These are phyloP conservation scores for Leishmania major DNA, from an alignment of 208 protist genomes.

Conservation along the genomic window DNA sequence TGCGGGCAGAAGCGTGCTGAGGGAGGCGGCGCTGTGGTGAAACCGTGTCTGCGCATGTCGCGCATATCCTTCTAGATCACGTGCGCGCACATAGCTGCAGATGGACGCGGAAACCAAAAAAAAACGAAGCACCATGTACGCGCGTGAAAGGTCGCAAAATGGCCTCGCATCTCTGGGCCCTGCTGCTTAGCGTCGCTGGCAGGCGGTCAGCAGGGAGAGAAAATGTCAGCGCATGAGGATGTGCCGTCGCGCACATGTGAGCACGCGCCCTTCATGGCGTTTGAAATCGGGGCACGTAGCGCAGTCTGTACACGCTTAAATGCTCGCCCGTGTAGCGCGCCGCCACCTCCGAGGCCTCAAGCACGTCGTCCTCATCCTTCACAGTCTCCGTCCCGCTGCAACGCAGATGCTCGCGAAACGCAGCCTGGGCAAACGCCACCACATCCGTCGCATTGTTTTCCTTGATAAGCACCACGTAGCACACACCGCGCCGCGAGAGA, in stretches of 20 bases:
- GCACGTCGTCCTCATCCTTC: constrained; percentile 13
- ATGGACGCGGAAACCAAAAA: neutral
- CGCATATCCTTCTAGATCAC: neutral
- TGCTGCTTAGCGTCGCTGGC: neutral
- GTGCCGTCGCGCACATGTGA: neutral
- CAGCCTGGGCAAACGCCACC: constrained; percentile 29
- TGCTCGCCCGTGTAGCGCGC: constrained; percentile 88
- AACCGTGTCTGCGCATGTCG: neutral
- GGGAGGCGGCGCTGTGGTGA: neutral
- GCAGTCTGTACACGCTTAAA: constrained; percentile 65
- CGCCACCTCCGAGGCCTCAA: constrained; percentile 43
- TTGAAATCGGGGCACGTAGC: constrained; percentile 10
- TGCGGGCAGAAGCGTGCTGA: neutral
- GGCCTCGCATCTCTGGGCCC: neutral
- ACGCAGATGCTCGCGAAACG: constrained; percentile 41
- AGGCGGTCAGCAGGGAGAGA: neutral
- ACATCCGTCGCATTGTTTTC: constrained; percentile 84
- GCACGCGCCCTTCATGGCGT: neutral
- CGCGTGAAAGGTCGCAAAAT: neutral
- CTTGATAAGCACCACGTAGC: constrained; percentile 80
- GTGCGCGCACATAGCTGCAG: neutral
- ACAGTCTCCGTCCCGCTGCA: constrained; percentile 4
- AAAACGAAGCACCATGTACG: neutral
- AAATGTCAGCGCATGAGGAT: neutral
- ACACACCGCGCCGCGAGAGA: constrained; percentile 44